These are phyloP conservation scores for Drechslera avenae DNA, from an alignment of 2,329 filamentous ascomycete genomes.

Conservation along the genomic window DNA sequence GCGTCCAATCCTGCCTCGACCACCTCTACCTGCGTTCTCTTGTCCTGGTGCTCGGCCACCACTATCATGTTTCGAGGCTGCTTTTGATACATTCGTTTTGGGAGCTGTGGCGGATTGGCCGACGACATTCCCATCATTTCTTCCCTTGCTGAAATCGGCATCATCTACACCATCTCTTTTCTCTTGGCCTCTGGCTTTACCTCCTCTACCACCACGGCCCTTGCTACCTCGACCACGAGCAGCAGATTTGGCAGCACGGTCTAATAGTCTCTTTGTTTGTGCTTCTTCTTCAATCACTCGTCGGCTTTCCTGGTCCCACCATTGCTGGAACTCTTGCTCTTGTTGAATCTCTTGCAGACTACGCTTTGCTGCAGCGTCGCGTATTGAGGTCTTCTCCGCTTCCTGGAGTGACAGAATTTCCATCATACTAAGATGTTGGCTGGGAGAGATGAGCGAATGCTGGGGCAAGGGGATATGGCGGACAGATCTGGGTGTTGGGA, in stretches of 20 bases:
- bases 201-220: conserved; percentile 19
- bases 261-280: conserved; percentile 47
- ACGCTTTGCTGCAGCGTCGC: conserved; percentile 83
- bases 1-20: conserved; percentile 25
- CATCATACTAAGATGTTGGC: conserved; percentile 74
- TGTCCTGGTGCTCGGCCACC: conserved; percentile 11
- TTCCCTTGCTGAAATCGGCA: conserved; percentile 22
- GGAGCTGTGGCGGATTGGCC: neutral
- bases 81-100: conserved; percentile 9
- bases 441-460: conserved; percentile 65
- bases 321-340: conserved; percentile 95
- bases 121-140: conserved; percentile 13
- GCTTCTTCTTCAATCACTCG: conserved; percentile 67
- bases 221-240: conserved; percentile 36
- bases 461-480: conserved; percentile 59
- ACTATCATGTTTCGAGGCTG: conserved; percentile 12
- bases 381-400: conserved; percentile 79
- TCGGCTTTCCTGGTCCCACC: conserved; percentile 88
- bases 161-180: conserved; percentile 30
- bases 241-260: conserved; percentile 28
- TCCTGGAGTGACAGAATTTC: conserved; percentile 90
- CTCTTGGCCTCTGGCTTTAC: conserved; percentile 29
- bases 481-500: conserved; percentile 52
- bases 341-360: conserved; percentile 94
- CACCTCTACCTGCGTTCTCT: conserved; percentile 17